Conservation (phyloP, 306 rosid species). For the Medicago truncatula region DNA sequence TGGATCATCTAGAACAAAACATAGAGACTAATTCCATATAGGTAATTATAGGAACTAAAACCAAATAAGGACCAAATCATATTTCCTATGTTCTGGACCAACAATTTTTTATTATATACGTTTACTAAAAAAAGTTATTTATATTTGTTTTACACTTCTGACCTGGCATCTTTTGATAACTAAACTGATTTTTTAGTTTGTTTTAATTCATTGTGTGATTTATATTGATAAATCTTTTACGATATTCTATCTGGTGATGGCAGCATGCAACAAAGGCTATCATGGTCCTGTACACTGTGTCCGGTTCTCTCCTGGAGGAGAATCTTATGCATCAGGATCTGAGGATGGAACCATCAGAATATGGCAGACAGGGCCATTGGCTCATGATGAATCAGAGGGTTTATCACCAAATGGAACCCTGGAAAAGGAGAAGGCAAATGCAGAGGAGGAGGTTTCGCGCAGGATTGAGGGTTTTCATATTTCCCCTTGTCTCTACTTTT, state of each 20-base stretch:
- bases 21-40: neutral
- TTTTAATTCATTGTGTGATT: neutral
- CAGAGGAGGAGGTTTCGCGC: slow-evolving; percentile 68
- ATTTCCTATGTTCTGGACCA: neutral
- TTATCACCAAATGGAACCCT: slow-evolving; percentile 59
- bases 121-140: neutral
- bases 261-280: slow-evolving; percentile 99
- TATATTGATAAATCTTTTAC: slow-evolving; percentile 22
- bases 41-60: neutral
- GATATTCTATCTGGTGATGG: slow-evolving; percentile 43
- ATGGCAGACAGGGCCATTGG: slow-evolving; percentile 93
- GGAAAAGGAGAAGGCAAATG: slow-evolving; percentile 62
- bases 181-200: neutral
- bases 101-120: neutral
- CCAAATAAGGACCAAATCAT: neutral
- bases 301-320: slow-evolving; percentile 98
- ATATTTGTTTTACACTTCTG: neutral
- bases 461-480: slow-evolving; percentile 82
- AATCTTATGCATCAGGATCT: slow-evolving; percentile 98
- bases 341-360: slow-evolving; percentile 99
- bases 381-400: slow-evolving; percentile 63
- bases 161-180: neutral
- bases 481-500: neutral
- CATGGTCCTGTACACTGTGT: slow-evolving; percentile 99
- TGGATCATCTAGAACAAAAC: neutral